Percentiles rank a stretch among this genome's conserved stretches.
These are phyloP conservation scores for Citrullus mucosospermus DNA, from an alignment of 306 rosid genomes.

Conservation along the genomic window DNA sequence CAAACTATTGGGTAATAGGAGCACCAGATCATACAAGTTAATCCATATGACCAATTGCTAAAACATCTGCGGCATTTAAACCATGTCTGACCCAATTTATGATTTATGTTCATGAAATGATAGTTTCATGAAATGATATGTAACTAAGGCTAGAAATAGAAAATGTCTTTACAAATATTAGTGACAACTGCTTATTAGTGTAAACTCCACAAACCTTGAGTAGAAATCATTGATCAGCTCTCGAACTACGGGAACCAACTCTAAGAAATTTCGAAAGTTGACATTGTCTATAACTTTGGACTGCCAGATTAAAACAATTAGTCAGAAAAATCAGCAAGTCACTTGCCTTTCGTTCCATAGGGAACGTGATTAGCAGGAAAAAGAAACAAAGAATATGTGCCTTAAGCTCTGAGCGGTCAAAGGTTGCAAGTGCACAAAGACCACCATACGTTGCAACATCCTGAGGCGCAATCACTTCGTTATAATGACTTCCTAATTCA, in stretches of 20 bases:
- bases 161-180: not conserved
- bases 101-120: not conserved
- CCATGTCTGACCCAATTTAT: not conserved
- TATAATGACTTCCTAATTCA: conserved; percentile 68
- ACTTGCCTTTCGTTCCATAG: not conserved
- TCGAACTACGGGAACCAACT: conserved; percentile 91
- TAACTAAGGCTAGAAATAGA: not conserved
- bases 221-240: conserved; percentile 94
- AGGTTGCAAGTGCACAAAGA: conserved; percentile 96
- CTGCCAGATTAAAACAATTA: conserved; percentile 37
- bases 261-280: conserved; percentile 82
- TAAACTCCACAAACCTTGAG: conserved; percentile 47
- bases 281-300: conserved; percentile 82
- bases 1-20: not conserved
- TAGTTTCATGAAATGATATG: not conserved
- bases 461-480: conserved; percentile 91
- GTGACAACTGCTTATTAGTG: not conserved
- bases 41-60: not conserved
- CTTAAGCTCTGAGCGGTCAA: conserved; percentile 89
- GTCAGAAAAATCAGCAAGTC: conserved; percentile 10
- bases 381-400: conserved; percentile 24
- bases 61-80: not conserved
- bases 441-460: conserved; percentile 99
- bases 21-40: not conserved
- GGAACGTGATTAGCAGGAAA: conserved; percentile 2